A percentile compares a stretch with the other conserved stretches of the same genome.
phyloP scores from a whole-genome alignment of 176 grass and related monocot species.

The Carex littledalei region DNA sequence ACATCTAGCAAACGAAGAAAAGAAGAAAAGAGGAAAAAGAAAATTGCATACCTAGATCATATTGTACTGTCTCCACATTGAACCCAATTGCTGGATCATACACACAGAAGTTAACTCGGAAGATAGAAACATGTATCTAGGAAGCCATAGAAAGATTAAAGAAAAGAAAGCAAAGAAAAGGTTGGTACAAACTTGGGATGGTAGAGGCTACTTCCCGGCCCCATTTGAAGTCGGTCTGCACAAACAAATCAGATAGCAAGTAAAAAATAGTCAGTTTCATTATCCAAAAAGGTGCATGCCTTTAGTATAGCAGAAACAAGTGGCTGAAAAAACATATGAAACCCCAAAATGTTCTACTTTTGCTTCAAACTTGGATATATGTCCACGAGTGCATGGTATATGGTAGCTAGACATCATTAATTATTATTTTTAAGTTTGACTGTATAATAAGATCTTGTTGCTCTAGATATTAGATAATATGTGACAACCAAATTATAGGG shows the following conservation, averaged over 20 bases:
- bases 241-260: neutral
- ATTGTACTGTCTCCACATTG: conserved; percentile 98
- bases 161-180: conserved; percentile 14
- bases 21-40: conserved; percentile 16
- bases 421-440: neutral
- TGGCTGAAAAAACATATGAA: neutral
- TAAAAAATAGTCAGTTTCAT: conserved; percentile 23
- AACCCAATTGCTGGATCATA: conserved; percentile 83
- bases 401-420: neutral
- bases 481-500: neutral
- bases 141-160: conserved; percentile 3
- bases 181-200: conserved; percentile 69
- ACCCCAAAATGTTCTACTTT: neutral
- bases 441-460: neutral
- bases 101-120: conserved; percentile 5
- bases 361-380: neutral
- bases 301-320: neutral
- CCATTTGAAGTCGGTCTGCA: conserved; percentile 96
- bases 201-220: conserved; percentile 95
- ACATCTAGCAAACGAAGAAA: neutral
- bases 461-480: neutral
- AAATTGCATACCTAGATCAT: conserved; percentile 72
- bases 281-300: neutral
- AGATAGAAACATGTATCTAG: neutral
- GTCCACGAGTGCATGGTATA: neutral